Base-by-base conservation (phyloP, 805 yeast species). In the Yarrowia alimentaria region DNA sequence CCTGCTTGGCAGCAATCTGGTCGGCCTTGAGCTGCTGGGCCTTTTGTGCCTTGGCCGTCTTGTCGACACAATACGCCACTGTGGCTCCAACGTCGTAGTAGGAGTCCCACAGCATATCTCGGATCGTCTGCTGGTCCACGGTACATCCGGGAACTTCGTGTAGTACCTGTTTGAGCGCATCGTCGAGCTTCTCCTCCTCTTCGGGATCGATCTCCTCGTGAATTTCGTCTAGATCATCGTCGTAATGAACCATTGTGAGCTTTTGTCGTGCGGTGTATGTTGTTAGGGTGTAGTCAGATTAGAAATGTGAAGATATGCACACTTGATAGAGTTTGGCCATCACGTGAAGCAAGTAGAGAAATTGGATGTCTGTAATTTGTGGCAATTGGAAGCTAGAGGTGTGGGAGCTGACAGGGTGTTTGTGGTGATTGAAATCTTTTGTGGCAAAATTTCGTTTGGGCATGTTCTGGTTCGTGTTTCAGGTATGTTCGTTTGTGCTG, bases 101-200 rank as follows among this genome's bases (percentile, higher is more conserved):
- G n/a, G 50, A 43, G 22, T 43, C 50, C 50, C 50, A 43, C 21
- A 43, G 18, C 50, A 43, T 43, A 21, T 43, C 50, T 5, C 13
- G 14, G 37, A 43, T 30, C 16, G 35, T 31, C 21, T 31, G 30
- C 5, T 30, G 21, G 29, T 30, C 50, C 11, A 43, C 50, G 1
- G 37, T 22, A 16, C 50, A 43, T 11, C 50, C 50, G 1, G 50
- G 50, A 7, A 43, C 50, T 2, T 16, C 14, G 29, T 43, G 19
- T 5, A 30, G 29, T 9, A 43, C 50, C 37, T 30, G 35, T 13
- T 43, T 43, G 30, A 43, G 37, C 7, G 50, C 50, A 5, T 30
- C 37, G 21, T 43, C 50, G 22, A 43, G 37, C 50, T 43, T 43
- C 28, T 43, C 50, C 21, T 43, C 50, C 17, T 43, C 50, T 43